Percentiles rank a stretch among this genome's conserved stretches.
Evolutionary conservation across 108 stramenopile species (phyloP).

Genomic region (Fragilaria radians): DNA sequence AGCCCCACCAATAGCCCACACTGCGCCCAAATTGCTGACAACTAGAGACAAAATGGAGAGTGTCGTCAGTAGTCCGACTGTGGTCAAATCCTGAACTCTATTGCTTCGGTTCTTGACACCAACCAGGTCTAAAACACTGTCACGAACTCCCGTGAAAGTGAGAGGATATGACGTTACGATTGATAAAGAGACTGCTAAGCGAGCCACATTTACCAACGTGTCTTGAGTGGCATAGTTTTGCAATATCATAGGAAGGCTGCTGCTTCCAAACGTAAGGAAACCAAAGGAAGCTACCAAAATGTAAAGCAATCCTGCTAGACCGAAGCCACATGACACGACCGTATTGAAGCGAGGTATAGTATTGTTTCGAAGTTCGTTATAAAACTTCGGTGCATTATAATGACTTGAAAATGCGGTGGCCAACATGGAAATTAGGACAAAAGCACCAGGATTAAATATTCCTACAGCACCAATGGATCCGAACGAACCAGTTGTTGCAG

Average conservation of each 20-base stretch:
- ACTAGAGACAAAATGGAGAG: neutral
- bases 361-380: slow-evolving; percentile 77
- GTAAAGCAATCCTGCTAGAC: slow-evolving; percentile 43
- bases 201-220: slow-evolving; percentile 56
- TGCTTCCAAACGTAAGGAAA: slow-evolving; percentile 84
- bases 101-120: neutral
- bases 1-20: neutral
- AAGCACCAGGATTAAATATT: neutral
- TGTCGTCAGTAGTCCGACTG: neutral
- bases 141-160: slow-evolving; percentile 55
- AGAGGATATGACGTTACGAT: slow-evolving; percentile 52
- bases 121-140: slow-evolving; percentile 61
- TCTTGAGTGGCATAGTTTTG: slow-evolving; percentile 86
- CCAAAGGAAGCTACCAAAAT: slow-evolving; percentile 59
- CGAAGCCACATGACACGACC: slow-evolving; percentile 68
- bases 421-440: slow-evolving; percentile 76
- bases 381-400: slow-evolving; percentile 94
- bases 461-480: slow-evolving; percentile 63
- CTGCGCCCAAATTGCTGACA: neutral
- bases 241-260: slow-evolving; percentile 69
- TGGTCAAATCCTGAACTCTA: neutral
- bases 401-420: slow-evolving; percentile 88
- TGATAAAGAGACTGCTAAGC: slow-evolving; percentile 77
- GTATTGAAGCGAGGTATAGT: slow-evolving; percentile 58
- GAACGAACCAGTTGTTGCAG: slow-evolving; percentile 37